Percentiles rank a stretch among this genome's conserved stretches.
These are phyloP conservation scores for Trametes maxima DNA, from an alignment of 768 basidiomycete genomes.

Conservation along the genomic window DNA sequence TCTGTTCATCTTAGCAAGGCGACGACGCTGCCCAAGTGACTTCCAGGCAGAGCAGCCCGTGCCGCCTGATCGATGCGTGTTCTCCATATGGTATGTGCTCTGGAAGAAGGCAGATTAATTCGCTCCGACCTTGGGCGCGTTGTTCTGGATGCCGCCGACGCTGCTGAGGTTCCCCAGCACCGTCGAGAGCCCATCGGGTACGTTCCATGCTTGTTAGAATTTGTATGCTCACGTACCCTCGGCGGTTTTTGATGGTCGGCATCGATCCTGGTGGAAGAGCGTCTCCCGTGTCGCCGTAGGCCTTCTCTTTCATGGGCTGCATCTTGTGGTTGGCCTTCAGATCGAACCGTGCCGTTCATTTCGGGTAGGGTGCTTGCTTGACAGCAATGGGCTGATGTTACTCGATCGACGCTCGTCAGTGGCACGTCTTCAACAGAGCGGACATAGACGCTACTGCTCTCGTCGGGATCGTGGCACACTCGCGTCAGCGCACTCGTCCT, in stretches of 20 bases:
- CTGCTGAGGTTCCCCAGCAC: neutral
- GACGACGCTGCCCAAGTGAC: neutral
- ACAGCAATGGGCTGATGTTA: neutral
- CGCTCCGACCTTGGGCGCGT: neutral
- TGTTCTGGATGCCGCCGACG: neutral
- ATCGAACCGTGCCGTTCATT: constrained; percentile 2
- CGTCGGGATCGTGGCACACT: no score
- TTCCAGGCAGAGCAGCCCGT: neutral
- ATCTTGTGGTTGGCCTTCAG: neutral
- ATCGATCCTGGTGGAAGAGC: neutral
- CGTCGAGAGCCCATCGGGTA: neutral
- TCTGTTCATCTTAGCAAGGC: neutral
- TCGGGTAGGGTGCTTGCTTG: neutral
- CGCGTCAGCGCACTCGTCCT: neutral
- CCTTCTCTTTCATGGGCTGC: neutral
- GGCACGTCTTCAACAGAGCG: neutral
- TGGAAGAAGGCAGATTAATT: constrained; percentile 5
- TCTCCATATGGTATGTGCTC: neutral
- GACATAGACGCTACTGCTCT: neutral
- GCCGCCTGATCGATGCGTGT: neutral
- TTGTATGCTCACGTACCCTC: neutral
- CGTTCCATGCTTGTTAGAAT: constrained; percentile 1
- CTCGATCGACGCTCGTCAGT: neutral
- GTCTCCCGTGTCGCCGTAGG: neutral
- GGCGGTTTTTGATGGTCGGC: no score